phyloP scores from a whole-genome alignment of 257 asterid species.

The Henckelia pumila region DNA sequence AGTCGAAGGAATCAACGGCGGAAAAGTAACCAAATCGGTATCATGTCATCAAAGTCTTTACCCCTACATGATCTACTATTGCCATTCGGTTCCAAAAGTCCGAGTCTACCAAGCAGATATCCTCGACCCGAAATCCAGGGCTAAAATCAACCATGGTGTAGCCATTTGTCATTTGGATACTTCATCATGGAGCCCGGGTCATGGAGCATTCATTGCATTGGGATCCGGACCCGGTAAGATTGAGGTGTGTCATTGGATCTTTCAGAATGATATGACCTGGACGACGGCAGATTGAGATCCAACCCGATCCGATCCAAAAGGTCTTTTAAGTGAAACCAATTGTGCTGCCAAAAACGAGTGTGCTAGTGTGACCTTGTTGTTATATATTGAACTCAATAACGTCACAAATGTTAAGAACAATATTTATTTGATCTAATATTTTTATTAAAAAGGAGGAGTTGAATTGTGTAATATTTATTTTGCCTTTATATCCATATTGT shows the following conservation, averaged over 20 bases:
- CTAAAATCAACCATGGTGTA: slow-evolving; percentile 58
- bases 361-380: slow-evolving; percentile 8
- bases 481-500: too few relatives aligned
- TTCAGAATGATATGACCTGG: slow-evolving; percentile 80
- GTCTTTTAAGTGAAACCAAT: slow-evolving; percentile 10
- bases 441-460: too few relatives aligned
- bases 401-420: too few relatives aligned
- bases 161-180: slow-evolving; percentile 86
- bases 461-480: too few relatives aligned
- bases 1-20: slow-evolving; percentile 57
- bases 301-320: not conserved
- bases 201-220: slow-evolving; percentile 67
- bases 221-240: slow-evolving; percentile 72
- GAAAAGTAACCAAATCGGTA: slow-evolving; percentile 56
- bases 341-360: slow-evolving; percentile 10
- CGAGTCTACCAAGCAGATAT: slow-evolving; percentile 76
- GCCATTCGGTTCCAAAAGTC: slow-evolving; percentile 79
- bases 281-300: slow-evolving; percentile 35
- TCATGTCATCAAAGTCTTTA: slow-evolving; percentile 71
- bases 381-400: not conserved
- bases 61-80: slow-evolving; percentile 64
- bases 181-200: slow-evolving; percentile 57
- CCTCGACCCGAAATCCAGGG: slow-evolving; percentile 47
- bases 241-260: slow-evolving; percentile 85
- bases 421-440: too few relatives aligned